These are phyloP conservation scores for Puccinia coronata DNA, from an alignment of 1,284 basidiomycete species.

Conservation along the genomic window DNA sequence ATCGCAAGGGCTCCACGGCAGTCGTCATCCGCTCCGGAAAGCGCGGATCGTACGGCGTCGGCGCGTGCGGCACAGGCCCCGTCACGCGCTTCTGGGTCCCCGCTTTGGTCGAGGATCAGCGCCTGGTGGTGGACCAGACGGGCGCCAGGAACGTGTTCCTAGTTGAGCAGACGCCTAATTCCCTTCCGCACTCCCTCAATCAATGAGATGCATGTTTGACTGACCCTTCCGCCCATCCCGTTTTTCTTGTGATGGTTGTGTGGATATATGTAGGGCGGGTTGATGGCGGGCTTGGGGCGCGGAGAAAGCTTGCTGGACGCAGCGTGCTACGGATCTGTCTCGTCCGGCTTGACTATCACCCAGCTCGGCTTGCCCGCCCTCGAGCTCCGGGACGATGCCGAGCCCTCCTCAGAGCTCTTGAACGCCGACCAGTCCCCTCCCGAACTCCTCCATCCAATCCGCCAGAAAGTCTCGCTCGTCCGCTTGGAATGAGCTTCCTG, in stretches of 20 bases:
- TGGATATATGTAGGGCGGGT: slow-evolving; percentile 41
- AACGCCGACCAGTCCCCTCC: slow-evolving; percentile 30
- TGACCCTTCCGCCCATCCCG: background rate
- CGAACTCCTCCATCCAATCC: slow-evolving; percentile 51
- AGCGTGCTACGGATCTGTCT: slow-evolving; percentile 38
- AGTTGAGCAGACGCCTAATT: slow-evolving; percentile 16
- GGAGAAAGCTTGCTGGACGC: slow-evolving; percentile 30
- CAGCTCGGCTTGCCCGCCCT: slow-evolving; percentile 36
- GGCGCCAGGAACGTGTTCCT: slow-evolving; percentile 43
- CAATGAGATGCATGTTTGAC: background rate
- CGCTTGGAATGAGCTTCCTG: too few relatives aligned
- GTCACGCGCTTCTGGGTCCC: slow-evolving; percentile 17
- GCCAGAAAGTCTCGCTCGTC: slow-evolving; percentile 51
- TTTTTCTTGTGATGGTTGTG: background rate
- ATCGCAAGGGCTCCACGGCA: slow-evolving; percentile 1
- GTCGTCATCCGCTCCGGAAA: slow-evolving; percentile 43
- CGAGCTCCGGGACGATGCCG: background rate
- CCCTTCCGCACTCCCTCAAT: background rate
- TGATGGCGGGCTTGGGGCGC: slow-evolving; percentile 38
- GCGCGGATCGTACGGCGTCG: slow-evolving; percentile 16
- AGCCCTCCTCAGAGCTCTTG: background rate
- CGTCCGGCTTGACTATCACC: slow-evolving; percentile 41
- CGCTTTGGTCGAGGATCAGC: slow-evolving; percentile 30
- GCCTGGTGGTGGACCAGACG: slow-evolving; percentile 34
- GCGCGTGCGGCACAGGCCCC: background rate